Base-by-base conservation (phyloP, 2,329 filamentous ascomycete genomes). In the Penicillium sp. region DNA sequence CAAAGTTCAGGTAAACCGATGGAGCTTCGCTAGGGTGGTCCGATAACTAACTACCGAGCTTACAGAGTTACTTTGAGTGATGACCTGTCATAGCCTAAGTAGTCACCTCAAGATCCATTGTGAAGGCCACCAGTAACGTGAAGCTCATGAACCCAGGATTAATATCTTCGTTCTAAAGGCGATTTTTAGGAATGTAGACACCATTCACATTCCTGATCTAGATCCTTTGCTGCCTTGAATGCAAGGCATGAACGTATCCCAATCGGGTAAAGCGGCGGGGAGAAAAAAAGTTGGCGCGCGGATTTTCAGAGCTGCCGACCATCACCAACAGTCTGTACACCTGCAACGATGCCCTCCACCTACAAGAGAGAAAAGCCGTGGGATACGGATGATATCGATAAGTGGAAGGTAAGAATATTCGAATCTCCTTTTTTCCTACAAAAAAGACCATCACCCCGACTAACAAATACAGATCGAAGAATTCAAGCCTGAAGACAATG, bases 311-410 rank as follows among this genome's bases (percentile, higher is more conserved):
- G 48, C 55, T 59, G 39, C 50, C 37, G 47, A 50, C 49, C 46
- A 54, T 54, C 50, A 28, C 7, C 8, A 46, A 43, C 48, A 50
- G 46, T 41, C 42, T 48, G 38, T 38, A 51, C 53, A 52, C 44
- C 44, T 40, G 40, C 47, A 65, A 75, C 63, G 42, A 90, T 95
- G 90, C 89, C 90, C 55, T 93, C 89, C 27, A 95, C 87, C 58
- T 83, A 95, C 74, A 87, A 95, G 55, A 86, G 82, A 60, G 89
- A 95, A 3, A 95, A 95, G 72, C 88, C 89, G 47, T 95, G 91
- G 91, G 91, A 96, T 65, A 95, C 91, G 49, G 91, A 95, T 55
- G 93, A 96, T 65, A 89, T 97, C 57, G 92, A 97, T 75, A 95
- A 96, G 71, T 97, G 90, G 90, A 92, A 90, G 78, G 84, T 85